These are phyloP conservation scores for Zygosaccharomyces kombuchaensis DNA, from an alignment of 805 yeast genomes.

Conservation along the genomic window DNA sequence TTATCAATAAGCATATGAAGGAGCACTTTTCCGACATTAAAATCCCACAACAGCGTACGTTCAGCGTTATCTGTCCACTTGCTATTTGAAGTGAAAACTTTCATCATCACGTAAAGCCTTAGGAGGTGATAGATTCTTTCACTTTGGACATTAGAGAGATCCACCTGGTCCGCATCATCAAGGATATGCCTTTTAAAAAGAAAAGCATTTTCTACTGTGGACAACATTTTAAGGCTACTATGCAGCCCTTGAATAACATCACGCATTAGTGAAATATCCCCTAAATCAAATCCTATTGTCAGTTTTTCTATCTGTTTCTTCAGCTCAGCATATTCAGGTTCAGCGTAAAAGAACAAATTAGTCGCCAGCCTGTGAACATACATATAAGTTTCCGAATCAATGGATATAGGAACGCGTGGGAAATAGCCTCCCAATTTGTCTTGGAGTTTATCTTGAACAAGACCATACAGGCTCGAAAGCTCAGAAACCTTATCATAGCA, in stretches of 20 bases:
- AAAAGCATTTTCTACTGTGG: constrained; percentile 43
- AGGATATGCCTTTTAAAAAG: constrained; percentile 46
- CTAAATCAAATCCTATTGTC: constrained; percentile 65
- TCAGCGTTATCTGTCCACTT: constrained; percentile 29
- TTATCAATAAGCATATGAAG: constrained; percentile 63
- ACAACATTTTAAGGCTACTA: constrained; percentile 41
- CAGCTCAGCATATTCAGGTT: constrained; percentile 58
- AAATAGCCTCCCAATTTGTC: constrained; percentile 57
- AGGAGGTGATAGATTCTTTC: constrained; percentile 37
- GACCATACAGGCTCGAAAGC: constrained; percentile 37
- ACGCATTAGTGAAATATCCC: constrained; percentile 49
- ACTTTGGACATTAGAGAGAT: constrained; percentile 39
- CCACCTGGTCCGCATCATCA: constrained; percentile 46
- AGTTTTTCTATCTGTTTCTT: constrained; percentile 61
- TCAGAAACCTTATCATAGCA: constrained; percentile 53
- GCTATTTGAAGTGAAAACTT: constrained; percentile 39
- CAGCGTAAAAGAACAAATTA: constrained; percentile 65
- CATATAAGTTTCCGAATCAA: constrained; percentile 71
- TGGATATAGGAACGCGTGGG: constrained; percentile 61
- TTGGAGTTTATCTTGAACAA: constrained; percentile 29
- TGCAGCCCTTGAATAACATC: constrained; percentile 48
- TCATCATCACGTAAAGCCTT: constrained; percentile 44
- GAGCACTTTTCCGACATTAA: constrained; percentile 63
- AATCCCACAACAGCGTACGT: constrained; percentile 53
- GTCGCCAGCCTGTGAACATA: constrained; percentile 58